A percentile compares a stretch with the other conserved stretches of the same genome.
Evolutionary conservation across 495 filamentous ascomycete species (phyloP).

Genomic region (Astrocystis sublimbata): DNA sequence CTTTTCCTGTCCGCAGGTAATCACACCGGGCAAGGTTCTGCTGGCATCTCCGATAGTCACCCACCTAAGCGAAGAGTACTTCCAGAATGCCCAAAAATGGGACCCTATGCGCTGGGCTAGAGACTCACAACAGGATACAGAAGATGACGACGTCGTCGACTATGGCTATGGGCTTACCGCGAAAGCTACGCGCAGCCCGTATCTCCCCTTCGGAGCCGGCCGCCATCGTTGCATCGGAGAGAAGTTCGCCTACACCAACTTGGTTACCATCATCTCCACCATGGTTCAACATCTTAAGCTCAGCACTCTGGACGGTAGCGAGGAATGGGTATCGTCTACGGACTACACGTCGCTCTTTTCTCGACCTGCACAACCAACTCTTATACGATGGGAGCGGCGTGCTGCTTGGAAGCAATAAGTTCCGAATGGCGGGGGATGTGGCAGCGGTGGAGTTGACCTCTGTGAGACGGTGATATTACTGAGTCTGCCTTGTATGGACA

Average conservation of each 20-base stretch:
- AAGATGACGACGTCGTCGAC: conserved; percentile 50
- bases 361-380: conserved; percentile 37
- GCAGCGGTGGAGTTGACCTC: too few relatives aligned
- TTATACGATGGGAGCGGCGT: background rate
- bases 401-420: background rate
- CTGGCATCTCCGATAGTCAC: conserved; percentile 64
- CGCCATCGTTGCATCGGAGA: conserved; percentile 60
- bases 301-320: conserved; percentile 30
- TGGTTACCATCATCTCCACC: conserved; percentile 49
- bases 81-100: conserved; percentile 50
- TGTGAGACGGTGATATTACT: too few relatives aligned
- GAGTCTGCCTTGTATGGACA: too few relatives aligned
- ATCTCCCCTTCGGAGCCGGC: conserved; percentile 58
- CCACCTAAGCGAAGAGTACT: conserved; percentile 46
- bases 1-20: conserved; percentile 29
- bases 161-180: conserved; percentile 39
- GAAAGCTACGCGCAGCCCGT: conserved; percentile 57
- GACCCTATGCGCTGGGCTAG: conserved; percentile 53
- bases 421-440: too few relatives aligned
- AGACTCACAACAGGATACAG: conserved; percentile 36
- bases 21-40: conserved; percentile 63
- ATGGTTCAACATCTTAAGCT: conserved; percentile 52
- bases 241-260: conserved; percentile 57
- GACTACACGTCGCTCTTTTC: conserved; percentile 57
- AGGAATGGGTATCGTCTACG: conserved; percentile 44